Evolutionary conservation across 1,284 basidiomycete genomes (phyloP), one percentile per base, ranked within the genome.

Genomic region (Heliocybe sulcata): DNA sequence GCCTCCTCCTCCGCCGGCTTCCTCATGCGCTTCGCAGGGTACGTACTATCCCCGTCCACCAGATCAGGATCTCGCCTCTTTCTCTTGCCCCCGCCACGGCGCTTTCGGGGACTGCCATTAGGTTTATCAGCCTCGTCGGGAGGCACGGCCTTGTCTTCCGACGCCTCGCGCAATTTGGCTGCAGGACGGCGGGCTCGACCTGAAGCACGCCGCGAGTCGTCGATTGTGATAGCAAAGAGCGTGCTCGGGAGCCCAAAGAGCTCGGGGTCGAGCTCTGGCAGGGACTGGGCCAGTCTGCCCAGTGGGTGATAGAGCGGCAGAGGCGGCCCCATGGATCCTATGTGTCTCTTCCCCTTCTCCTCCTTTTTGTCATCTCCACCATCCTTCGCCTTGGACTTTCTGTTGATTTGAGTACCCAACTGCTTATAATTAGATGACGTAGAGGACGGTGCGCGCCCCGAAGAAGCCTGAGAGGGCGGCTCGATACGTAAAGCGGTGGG

Each of bases 241-340:
- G 67, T 64, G 56, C 66, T 68, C 4, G 65, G 64, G 52, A 72
- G 63, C 47, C 84, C 84, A 62, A 82, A 77, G 16, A 68, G 61
- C 25, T 72, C 70, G 22, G 84, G 80, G 63, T 87, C 81, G 54
- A 87, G 76, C 55, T 78, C 78, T 2, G 85, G 84, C 51, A 87
- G 75, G 8, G 85, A 86, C 61, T 79, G 73, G 45, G 86, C 85
- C 45, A 88, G 73, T 6, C 69, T 69, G 1, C 84, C 85, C 23
- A 81, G 71, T 23, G 85, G 85, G 63, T 88, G 85, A 64, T 89
- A 88, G 38, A 89, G 70, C 23, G 85, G 83, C 33, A 87, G 71
- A n/a, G 77, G 73, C 1, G 77, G 74, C n/a, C 66, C 61, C 64
- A 73, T 70, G 42, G 55, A 51, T 38, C 12, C 12, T 6, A 31